Evolutionary conservation across 257 asterid species (phyloP).

Genomic region (Solanum commersonii): DNA sequence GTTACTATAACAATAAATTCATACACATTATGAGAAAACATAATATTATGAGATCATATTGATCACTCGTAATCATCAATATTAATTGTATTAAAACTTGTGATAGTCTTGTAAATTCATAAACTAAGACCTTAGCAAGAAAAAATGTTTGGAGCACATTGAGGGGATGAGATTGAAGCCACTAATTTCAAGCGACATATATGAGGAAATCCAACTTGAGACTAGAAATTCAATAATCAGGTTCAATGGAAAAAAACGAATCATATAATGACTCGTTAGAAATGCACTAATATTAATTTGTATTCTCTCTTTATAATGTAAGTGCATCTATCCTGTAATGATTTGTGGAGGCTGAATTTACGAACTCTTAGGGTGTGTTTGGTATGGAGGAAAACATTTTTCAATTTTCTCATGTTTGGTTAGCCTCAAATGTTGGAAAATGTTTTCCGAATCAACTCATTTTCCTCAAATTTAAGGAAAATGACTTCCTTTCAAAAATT

Average conservation of each 20-base stretch:
- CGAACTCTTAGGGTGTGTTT: too few relatives aligned
- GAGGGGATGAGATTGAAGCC: not conserved
- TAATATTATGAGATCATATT: not conserved
- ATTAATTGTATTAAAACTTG: not conserved
- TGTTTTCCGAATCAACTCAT: too few relatives aligned
- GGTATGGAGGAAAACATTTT: too few relatives aligned
- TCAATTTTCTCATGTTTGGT: too few relatives aligned
- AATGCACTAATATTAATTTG: not conserved
- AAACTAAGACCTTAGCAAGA: not conserved
- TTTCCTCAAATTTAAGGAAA: too few relatives aligned
- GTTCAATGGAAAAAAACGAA: too few relatives aligned
- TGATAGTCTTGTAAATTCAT: not conserved
- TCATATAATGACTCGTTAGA: not conserved
- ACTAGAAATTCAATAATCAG: not conserved
- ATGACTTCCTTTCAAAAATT: too few relatives aligned
- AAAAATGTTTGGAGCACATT: not conserved
- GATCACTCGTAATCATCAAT: not conserved
- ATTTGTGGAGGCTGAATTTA: too few relatives aligned
- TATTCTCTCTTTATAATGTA: not conserved
- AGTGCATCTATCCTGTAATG: not conserved
- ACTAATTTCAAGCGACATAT: not conserved
- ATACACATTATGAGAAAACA: not conserved
- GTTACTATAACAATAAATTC: not conserved
- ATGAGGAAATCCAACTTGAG: not conserved
- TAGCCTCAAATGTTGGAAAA: too few relatives aligned